These are phyloP conservation scores for Pichia sp. DNA, from an alignment of 1,139 yeast species.

Conservation along the genomic window DNA sequence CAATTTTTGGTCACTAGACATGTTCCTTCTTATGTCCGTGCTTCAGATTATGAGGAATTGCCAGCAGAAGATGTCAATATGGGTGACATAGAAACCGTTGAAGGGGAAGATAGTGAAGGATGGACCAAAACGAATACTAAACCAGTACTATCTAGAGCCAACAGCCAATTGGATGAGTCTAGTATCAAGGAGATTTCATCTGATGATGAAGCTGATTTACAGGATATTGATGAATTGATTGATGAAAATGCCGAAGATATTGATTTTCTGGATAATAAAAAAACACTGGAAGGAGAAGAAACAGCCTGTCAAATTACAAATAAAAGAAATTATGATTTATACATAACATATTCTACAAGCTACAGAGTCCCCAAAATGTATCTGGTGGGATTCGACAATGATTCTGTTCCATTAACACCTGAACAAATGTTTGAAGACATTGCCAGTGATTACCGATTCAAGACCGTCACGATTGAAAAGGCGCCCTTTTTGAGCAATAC, in stretches of 20 bases:
- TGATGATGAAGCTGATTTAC: constrained; percentile 9
- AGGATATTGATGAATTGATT: constrained; percentile 17
- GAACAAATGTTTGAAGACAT: constrained; percentile 93
- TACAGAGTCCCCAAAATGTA: constrained; percentile 95
- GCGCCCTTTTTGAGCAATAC: constrained; percentile 78
- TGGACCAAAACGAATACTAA: neutral
- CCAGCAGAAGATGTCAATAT: constrained; percentile 30
- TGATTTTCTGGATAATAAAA: constrained; percentile 21
- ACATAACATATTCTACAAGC: constrained; percentile 87
- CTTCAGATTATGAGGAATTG: constrained; percentile 40
- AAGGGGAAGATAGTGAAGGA: neutral
- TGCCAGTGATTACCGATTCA: constrained; percentile 82
- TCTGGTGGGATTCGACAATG: constrained; percentile 74
- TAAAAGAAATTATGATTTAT: constrained; percentile 69
- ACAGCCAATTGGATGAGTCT: constrained; percentile 5
- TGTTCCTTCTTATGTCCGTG: constrained; percentile 80
- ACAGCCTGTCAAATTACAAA: constrained; percentile 6
- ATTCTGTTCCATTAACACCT: constrained; percentile 83
- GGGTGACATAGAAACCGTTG: neutral
- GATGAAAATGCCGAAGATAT: constrained; percentile 20
- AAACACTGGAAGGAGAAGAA: constrained; percentile 17
- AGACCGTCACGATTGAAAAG: constrained; percentile 92
- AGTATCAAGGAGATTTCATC: constrained; percentile 10
- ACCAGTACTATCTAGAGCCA: neutral
- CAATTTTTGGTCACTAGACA: constrained; percentile 82